Base-by-base conservation (phyloP, 495 filamentous ascomycete genomes). In the Penicillium desertorum region DNA sequence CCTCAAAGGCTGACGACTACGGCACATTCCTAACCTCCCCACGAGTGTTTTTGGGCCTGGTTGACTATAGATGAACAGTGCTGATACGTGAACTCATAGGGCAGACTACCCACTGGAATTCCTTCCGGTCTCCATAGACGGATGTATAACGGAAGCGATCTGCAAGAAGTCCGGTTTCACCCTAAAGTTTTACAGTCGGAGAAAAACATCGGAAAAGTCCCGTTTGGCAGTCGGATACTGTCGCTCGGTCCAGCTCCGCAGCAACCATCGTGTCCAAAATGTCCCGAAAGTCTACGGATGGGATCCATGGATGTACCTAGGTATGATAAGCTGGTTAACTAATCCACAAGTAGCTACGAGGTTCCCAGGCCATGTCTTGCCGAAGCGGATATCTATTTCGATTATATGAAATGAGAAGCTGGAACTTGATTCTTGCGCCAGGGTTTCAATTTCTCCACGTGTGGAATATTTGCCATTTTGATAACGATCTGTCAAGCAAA, bases 71-170 rank as follows among this genome's bases (percentile, higher is more conserved):
- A 8, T 54, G 41, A 51, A 60, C 29, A 49, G 46, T 57, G 9
- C 10, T 16, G 3, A 9, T 34, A 46, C 47, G 48, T 32, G 50
- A 60, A 29, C 46, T 58, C 51, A 27, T 57, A 55, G 53, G 20
- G 54, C 43, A 63, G 61, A 61, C 57, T 20, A 47, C 41, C 52
- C 36, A 43, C 41, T 43, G 32, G 29, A 48, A 57, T 45, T 60
- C 36, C 47, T 46, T 49, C 32, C 19, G 30, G 29, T 30, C 51
- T 47, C 29, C 23, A 45, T 42, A 52, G 23, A 59, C 58, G 60
- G 60, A 56, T 65, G 62, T 59, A 54, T 51, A 51, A 53, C 37
- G 52, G 23, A 58, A 45, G 45, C 27, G 60, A 66, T 66, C 60
- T 59, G 32, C 65, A 62, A 44, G 44, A 58, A 50, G 51, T 44